Evolutionary conservation across 768 basidiomycete genomes (phyloP), one percentile per base, ranked within the genome.

Genomic region (Pulveroboletus sp.): DNA sequence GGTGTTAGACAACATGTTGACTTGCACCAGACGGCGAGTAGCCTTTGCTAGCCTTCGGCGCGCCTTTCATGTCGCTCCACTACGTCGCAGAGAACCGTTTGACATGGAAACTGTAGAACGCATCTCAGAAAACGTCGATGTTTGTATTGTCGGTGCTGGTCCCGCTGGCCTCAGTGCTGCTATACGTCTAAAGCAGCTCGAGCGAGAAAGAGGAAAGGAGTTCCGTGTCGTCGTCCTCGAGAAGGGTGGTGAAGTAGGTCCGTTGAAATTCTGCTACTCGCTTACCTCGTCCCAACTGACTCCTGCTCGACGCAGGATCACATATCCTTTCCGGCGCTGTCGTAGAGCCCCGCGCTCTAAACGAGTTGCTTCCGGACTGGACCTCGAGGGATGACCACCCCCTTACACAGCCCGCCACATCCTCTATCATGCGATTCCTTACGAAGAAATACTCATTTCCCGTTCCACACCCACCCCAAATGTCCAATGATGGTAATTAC

Each of bases 291-390:
- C 21, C 40, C 37, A 26, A 17, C 43, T 57, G 30, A 54, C 30
- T n/a, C 5, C 3, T 8, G 21, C 15, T 32, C 17, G 28, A 6
- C 31, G 4, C 56, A 94, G 92, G 95, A 42, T 82, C 93, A 0
- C 95, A 99, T 67, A 92, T 95, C 53, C 80, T 99, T 28, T 96
- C 93, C 9, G 96, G 95, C 10, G 93, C 94, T 0, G 94, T 97
- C 47, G 80, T 99, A 46, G 95, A 99, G 66, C 89, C 96, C 4
- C 78, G 84, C 14, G 93, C 94, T 2, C 77, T 99, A 31, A 79
- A 94, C 54, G 93, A 96, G 58, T 82, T 98, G 6, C 70, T 99
- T 1, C 95, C 94, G 1, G 76, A 84, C 63, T 98, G 94, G 93
- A 66, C 76, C 8, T 73, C 76, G 8, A 71, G 77, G 8, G 71